A percentile compares a stretch with the other conserved stretches of the same genome.
These are phyloP conservation scores for Porphyra umbilicalis DNA, from an alignment of 31 red algal genomes.

Conservation along the genomic window DNA sequence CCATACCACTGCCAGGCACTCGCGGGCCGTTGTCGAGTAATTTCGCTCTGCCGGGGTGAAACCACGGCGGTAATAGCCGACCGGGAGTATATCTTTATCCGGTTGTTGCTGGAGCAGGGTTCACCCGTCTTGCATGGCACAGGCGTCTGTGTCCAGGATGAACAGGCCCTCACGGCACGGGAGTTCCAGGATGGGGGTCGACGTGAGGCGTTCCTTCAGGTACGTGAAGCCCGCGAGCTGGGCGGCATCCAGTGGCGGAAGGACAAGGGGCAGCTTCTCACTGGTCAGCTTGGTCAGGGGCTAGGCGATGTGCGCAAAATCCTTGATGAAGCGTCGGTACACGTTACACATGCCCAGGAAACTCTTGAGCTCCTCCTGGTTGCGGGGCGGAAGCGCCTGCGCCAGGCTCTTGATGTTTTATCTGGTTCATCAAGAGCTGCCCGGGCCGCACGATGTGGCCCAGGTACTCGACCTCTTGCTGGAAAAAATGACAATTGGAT, in stretches of 20 bases:
- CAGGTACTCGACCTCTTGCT: slow-evolving; percentile 3
- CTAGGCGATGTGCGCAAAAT: not conserved
- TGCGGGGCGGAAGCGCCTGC: not conserved
- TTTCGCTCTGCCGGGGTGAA: not conserved
- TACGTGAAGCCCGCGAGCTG: not conserved
- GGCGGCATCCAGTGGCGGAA: not conserved
- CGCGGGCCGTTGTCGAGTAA: slow-evolving; percentile 5
- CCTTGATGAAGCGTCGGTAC: slow-evolving; percentile 5
- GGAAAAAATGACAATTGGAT: not conserved
- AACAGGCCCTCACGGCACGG: slow-evolving; percentile 3
- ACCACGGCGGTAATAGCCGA: not conserved
- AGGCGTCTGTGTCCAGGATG: slow-evolving; percentile 5
- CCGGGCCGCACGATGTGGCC: slow-evolving; percentile 13
- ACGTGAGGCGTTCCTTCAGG: not conserved
- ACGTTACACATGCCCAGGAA: slow-evolving; percentile 8
- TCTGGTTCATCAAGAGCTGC: not conserved
- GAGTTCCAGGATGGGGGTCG: not conserved
- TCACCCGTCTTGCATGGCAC: not conserved
- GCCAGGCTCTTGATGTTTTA: not conserved
- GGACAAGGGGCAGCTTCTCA: not conserved
- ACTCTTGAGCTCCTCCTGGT: not conserved
- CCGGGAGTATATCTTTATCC: not conserved
- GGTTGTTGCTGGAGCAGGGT: slow-evolving; percentile 6
- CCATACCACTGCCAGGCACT: slow-evolving; percentile 26
- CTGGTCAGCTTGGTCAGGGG: not conserved